These are phyloP conservation scores for Penicillium griseofulvum DNA, from an alignment of 2,329 filamentous ascomycete genomes.

Conservation along the genomic window DNA sequence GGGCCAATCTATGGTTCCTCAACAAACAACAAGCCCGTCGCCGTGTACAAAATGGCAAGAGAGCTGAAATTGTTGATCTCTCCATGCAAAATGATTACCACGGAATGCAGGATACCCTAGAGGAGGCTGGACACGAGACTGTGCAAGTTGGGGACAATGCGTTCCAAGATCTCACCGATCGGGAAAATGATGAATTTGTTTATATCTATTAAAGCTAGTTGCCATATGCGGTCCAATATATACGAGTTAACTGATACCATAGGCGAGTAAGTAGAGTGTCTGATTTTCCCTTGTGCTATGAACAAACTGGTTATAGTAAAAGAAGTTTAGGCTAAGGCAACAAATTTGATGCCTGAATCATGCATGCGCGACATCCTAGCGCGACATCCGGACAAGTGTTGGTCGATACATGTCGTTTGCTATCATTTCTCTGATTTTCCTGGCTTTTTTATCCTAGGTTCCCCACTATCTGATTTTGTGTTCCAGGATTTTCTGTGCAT, in stretches of 20 bases:
- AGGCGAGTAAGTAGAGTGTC: not conserved
- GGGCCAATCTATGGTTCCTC: slow-evolving; percentile 52
- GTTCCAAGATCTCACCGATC: slow-evolving; percentile 62
- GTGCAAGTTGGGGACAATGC: slow-evolving; percentile 49
- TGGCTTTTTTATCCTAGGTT: not conserved
- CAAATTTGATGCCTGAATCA: not conserved
- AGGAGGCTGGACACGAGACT: slow-evolving; percentile 16
- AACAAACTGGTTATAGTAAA: not conserved
- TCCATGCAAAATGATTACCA: slow-evolving; percentile 60
- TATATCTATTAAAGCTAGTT: slow-evolving; percentile 52
- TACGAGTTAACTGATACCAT: not conserved
- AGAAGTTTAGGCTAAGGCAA: not conserved
- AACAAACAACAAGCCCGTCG: slow-evolving; percentile 56
- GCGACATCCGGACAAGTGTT: not conserved
- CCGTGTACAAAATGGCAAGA: slow-evolving; percentile 60
- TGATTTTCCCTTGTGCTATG: not conserved
- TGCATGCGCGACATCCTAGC: not conserved
- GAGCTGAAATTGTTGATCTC: slow-evolving; percentile 56
- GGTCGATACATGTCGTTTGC: not conserved
- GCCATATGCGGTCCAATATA: not conserved
- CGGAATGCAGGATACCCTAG: slow-evolving; percentile 16
- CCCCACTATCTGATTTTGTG: too few relatives aligned
- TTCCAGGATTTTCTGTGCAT: not conserved
- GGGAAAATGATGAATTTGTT: slow-evolving; percentile 66
- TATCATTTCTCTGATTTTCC: too few relatives aligned